Evolutionary conservation across 2,329 filamentous ascomycete genomes (phyloP).

Genomic region (Tolypocladium sp.): DNA sequence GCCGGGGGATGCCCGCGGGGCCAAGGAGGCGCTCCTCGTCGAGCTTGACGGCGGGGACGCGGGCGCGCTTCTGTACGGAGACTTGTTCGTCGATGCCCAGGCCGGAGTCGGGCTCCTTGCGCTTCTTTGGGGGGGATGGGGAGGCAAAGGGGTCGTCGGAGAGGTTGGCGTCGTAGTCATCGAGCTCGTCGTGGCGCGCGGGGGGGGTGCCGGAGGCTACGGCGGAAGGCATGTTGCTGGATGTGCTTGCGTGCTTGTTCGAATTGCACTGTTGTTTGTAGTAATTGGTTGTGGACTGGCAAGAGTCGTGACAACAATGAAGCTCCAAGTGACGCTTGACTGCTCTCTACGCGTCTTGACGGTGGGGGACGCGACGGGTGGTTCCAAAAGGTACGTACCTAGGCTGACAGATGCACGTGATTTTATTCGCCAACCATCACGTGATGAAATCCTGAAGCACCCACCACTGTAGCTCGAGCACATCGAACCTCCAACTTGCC

Average conservation of each 20-base stretch:
- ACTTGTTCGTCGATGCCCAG: slow-evolving; percentile 84
- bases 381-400: neutral
- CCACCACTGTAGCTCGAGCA: slow-evolving; percentile 4
- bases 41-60: slow-evolving; percentile 69
- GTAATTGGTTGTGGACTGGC: neutral
- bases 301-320: neutral
- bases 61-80: slow-evolving; percentile 66
- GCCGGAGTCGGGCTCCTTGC: slow-evolving; percentile 38
- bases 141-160: slow-evolving; percentile 38
- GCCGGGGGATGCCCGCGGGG: slow-evolving; percentile 70
- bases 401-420: slow-evolving; percentile 4
- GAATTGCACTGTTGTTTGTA: neutral
- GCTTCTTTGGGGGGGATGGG: slow-evolving; percentile 35
- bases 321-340: neutral
- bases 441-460: slow-evolving; percentile 22
- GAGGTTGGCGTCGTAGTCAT: slow-evolving; percentile 62
- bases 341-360: slow-evolving; percentile 8
- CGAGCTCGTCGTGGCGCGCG: slow-evolving; percentile 50
- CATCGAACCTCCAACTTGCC: slow-evolving; percentile 11
- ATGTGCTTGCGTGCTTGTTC: neutral
- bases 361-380: slow-evolving; percentile 5
- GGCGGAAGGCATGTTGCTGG: slow-evolving; percentile 13
- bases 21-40: slow-evolving; percentile 79
- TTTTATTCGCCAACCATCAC: slow-evolving; percentile 9
- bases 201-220: slow-evolving; percentile 6